phyloP scores from a whole-genome alignment of 805 yeast genomes.

The Metschnikowia amazonensis region DNA sequence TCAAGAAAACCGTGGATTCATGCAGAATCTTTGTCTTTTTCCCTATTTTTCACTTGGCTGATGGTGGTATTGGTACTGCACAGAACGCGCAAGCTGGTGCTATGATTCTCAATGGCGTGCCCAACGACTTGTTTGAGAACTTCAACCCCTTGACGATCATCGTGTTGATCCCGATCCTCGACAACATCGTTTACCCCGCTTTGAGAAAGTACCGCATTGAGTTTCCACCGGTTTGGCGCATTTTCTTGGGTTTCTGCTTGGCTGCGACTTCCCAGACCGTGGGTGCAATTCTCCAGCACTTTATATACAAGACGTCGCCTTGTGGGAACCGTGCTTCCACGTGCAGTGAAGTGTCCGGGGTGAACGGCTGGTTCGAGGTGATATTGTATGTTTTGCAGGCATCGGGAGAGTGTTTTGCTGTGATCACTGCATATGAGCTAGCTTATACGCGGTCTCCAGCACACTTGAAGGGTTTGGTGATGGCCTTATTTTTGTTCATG shows the following conservation, averaged over 20 bases:
- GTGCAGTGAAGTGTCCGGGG: conserved; percentile 30
- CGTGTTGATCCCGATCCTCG: conserved; percentile 48
- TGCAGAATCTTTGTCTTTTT: conserved; percentile 46
- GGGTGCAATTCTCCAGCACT: conserved; percentile 49
- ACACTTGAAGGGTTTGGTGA: conserved; percentile 47
- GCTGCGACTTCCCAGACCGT: conserved; percentile 46
- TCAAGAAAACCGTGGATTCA: conserved; percentile 40
- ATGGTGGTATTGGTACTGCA: conserved; percentile 46
- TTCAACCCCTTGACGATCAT: conserved; percentile 55
- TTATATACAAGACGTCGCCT: conserved; percentile 46
- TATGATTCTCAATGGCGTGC: conserved; percentile 50
- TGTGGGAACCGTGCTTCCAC: conserved; percentile 47
- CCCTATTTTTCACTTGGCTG: conserved; percentile 38
- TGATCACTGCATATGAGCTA: conserved; percentile 49
- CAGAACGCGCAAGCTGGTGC: conserved; percentile 54
- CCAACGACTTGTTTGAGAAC: conserved; percentile 53
- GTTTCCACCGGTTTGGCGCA: conserved; percentile 38
- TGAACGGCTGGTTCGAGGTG: conserved; percentile 30
- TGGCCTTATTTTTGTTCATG: conserved; percentile 43
- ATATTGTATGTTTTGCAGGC: conserved; percentile 43
- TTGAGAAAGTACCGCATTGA: conserved; percentile 35
- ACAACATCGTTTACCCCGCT: conserved; percentile 45
- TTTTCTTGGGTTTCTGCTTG: conserved; percentile 45
- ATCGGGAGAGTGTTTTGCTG: conserved; percentile 51
- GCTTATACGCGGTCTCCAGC: conserved; percentile 53